These are phyloP conservation scores for Neurospora sp. DNA, from an alignment of 495 filamentous ascomycete genomes.

Conservation along the genomic window DNA sequence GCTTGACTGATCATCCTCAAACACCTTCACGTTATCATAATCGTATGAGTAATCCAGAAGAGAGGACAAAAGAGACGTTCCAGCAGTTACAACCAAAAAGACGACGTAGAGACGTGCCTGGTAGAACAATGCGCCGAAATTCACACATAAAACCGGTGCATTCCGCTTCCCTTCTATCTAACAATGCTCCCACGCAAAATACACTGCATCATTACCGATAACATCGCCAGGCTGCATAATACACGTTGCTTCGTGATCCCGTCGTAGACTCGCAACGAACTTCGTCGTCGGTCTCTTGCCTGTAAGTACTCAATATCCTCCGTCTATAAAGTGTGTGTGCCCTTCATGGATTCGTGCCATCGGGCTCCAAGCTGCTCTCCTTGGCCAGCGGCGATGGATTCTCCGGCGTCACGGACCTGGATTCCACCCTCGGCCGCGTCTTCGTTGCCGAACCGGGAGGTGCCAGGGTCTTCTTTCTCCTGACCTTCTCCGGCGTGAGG, in stretches of 20 bases:
- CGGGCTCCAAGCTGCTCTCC: conserved; percentile 30
- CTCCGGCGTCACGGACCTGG: conserved; percentile 42
- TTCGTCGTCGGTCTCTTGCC: background rate
- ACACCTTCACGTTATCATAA: background rate
- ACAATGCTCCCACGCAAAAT: background rate
- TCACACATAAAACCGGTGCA: background rate
- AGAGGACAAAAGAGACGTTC: background rate
- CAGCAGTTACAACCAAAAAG: background rate
- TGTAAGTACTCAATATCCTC: background rate
- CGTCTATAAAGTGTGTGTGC: background rate
- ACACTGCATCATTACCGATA: background rate
- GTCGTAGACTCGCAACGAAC: background rate
- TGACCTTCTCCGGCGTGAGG: conserved; percentile 39
- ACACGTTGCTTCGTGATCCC: background rate
- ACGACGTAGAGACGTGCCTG: background rate
- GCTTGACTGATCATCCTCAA: background rate
- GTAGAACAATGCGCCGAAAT: background rate
- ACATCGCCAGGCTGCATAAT: background rate
- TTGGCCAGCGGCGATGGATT: conserved; percentile 39
- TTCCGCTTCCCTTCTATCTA: background rate
- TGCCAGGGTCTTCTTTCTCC: conserved; percentile 31
- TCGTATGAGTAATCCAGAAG: background rate
- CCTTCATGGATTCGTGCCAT: background rate
- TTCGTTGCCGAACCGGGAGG: conserved; percentile 18
- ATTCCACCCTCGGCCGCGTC: conserved; percentile 31